Percentiles rank a stretch among this genome's conserved stretches.
Evolutionary conservation across 805 yeast genomes (phyloP).

Genomic region (Saturnispora galanensis): DNA sequence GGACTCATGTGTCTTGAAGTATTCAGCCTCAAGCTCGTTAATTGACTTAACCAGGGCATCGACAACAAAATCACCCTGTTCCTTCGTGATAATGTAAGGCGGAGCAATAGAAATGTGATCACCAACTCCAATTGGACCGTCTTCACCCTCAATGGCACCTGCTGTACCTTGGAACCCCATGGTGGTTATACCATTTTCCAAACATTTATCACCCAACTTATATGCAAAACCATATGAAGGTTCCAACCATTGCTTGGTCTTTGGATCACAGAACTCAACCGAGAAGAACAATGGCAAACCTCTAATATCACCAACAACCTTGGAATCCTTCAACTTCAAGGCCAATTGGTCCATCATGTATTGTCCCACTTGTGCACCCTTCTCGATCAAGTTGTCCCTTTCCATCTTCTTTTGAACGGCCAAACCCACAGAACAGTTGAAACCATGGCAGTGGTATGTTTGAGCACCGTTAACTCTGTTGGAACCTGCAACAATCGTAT

Average conservation of each 20-base stretch:
- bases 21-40: slow-evolving; percentile 14
- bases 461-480: slow-evolving; percentile 37
- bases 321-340: slow-evolving; percentile 22
- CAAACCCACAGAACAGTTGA: slow-evolving; percentile 37
- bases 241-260: slow-evolving; percentile 38
- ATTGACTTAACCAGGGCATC: slow-evolving; percentile 19
- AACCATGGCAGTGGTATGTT: slow-evolving; percentile 41
- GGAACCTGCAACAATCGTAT: slow-evolving; percentile 32
- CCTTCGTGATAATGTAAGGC: slow-evolving; percentile 31
- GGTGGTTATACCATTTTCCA: slow-evolving; percentile 32
- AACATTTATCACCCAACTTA: slow-evolving; percentile 28
- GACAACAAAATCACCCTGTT: slow-evolving; percentile 31
- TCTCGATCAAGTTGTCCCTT: slow-evolving; percentile 28
- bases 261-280: slow-evolving; percentile 37
- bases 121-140: slow-evolving; percentile 14
- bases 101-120: slow-evolving; percentile 36
- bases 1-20: slow-evolving; percentile 7
- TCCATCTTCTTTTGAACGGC: slow-evolving; percentile 34
- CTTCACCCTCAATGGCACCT: slow-evolving; percentile 31
- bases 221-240: slow-evolving; percentile 21
- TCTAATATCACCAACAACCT: slow-evolving; percentile 41
- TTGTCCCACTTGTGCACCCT: slow-evolving; percentile 34
- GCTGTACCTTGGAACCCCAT: slow-evolving; percentile 35
- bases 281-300: slow-evolving; percentile 51
- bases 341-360: slow-evolving; percentile 31